Conservation (phyloP, 2,329 filamentous ascomycete genomes). For the Rhynchosporium graminicola region DNA sequence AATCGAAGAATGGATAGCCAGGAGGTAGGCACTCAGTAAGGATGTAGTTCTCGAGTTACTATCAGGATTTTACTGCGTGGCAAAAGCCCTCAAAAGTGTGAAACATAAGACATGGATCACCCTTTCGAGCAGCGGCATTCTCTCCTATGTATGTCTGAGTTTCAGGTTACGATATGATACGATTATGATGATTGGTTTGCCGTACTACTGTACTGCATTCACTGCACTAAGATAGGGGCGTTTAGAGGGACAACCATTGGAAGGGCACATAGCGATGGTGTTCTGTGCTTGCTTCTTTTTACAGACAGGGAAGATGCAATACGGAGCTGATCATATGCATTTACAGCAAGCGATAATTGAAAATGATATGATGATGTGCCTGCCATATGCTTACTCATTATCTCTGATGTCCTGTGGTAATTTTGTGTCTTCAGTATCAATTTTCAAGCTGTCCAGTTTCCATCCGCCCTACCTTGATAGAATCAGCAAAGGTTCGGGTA, state of each 20-base stretch:
- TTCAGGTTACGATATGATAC: slow-evolving; percentile 1
- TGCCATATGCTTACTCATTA: neutral
- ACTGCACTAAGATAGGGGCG: slow-evolving; percentile 13
- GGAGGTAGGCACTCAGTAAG: neutral
- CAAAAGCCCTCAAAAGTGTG: neutral
- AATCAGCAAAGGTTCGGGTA: too few species aligned
- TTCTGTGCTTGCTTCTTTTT: slow-evolving; percentile 9
- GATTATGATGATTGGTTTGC: neutral
- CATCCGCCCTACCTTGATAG: too few species aligned
- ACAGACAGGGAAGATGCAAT: neutral
- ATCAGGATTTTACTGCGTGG: neutral
- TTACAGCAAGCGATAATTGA: slow-evolving; percentile 7
- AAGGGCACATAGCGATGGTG: slow-evolving; percentile 13
- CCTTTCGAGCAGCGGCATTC: neutral
- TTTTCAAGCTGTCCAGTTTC: too few species aligned
- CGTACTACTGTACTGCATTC: slow-evolving; percentile 5
- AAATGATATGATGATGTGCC: neutral
- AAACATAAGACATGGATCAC: neutral
- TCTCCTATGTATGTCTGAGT: slow-evolving; percentile 6
- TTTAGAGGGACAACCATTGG: slow-evolving; percentile 9
- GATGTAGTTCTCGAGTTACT: neutral
- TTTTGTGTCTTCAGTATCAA: neutral
- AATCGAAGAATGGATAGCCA: slow-evolving; percentile 10
- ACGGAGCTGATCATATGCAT: neutral
- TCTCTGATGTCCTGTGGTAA: neutral